Evolutionary conservation across 345 rosid species (phyloP).

Genomic region (Salix exigua): DNA sequence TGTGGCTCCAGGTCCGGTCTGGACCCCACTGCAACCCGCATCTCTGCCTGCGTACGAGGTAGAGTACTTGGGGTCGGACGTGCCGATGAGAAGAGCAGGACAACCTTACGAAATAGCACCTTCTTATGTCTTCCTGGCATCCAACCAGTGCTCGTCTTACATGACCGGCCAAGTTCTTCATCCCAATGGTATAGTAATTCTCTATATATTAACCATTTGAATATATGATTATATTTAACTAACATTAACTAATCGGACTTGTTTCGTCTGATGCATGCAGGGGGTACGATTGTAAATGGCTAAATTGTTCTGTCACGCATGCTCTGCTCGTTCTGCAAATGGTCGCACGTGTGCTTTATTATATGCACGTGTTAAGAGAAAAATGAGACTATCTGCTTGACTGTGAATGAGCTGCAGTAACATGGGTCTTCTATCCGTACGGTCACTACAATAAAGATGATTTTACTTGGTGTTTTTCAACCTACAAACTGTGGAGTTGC

Average conservation of each 20-base stretch:
- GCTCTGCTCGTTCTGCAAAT: too few relatives aligned
- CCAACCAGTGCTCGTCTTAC: slow-evolving; percentile 77
- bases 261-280: neutral
- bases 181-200: slow-evolving; percentile 55
- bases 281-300: neutral
- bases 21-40: slow-evolving; percentile 74
- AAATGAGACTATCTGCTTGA: too few relatives aligned
- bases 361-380: too few relatives aligned
- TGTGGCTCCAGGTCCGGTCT: slow-evolving; percentile 76
- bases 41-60: slow-evolving; percentile 52
- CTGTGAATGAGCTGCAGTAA: too few relatives aligned
- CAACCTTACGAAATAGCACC: slow-evolving; percentile 82
- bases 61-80: slow-evolving; percentile 44
- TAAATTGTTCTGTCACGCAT: neutral
- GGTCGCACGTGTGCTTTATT: too few relatives aligned
- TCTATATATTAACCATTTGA: too few relatives aligned
- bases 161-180: slow-evolving; percentile 72
- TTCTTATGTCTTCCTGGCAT: slow-evolving; percentile 66
- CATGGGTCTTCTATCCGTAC: too few relatives aligned
- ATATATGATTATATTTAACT: too few relatives aligned
- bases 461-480: too few relatives aligned
- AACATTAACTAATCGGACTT: too few relatives aligned
- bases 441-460: too few relatives aligned
- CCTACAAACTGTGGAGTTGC: too few relatives aligned
- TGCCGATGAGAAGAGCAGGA: slow-evolving; percentile 69